Percentiles rank a stretch among this genome's conserved stretches.
phyloP scores from a whole-genome alignment of 371 early-diverging fungal species.

The Syncephalis fuscata region DNA sequence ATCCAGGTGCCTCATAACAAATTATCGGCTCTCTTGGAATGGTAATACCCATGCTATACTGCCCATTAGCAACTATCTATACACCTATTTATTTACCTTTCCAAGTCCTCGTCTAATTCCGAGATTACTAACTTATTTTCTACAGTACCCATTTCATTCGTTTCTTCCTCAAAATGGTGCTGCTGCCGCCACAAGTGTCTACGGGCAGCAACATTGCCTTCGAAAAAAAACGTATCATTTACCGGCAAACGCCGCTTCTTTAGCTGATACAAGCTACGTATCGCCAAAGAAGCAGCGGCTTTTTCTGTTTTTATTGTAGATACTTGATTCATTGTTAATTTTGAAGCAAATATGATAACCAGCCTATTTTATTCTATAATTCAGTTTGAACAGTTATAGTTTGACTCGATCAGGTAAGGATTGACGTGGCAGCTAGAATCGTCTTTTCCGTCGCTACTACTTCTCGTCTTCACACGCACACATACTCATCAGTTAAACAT shows the following conservation, averaged over 20 bases:
- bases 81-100: neutral
- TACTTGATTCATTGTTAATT: too few relatives aligned
- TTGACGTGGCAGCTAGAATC: too few relatives aligned
- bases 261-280: neutral
- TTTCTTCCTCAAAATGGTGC: neutral
- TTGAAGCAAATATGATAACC: too few relatives aligned
- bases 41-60: neutral
- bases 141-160: neutral
- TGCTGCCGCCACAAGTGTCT: neutral
- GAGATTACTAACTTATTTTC: too few relatives aligned
- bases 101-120: neutral
- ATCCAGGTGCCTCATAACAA: conserved; percentile 2
- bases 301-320: too few relatives aligned
- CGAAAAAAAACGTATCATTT: neutral
- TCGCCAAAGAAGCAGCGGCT: too few relatives aligned
- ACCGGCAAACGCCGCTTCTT: neutral
- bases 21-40: neutral
- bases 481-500: too few relatives aligned
- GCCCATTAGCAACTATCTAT: neutral
- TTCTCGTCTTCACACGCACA: too few relatives aligned
- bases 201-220: neutral
- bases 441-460: too few relatives aligned
- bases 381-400: too few relatives aligned
- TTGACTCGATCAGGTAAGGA: too few relatives aligned
- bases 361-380: too few relatives aligned